phyloP scores from a whole-genome alignment of 176 grass and related monocot species.

The Chrysopogon serrulatus region DNA sequence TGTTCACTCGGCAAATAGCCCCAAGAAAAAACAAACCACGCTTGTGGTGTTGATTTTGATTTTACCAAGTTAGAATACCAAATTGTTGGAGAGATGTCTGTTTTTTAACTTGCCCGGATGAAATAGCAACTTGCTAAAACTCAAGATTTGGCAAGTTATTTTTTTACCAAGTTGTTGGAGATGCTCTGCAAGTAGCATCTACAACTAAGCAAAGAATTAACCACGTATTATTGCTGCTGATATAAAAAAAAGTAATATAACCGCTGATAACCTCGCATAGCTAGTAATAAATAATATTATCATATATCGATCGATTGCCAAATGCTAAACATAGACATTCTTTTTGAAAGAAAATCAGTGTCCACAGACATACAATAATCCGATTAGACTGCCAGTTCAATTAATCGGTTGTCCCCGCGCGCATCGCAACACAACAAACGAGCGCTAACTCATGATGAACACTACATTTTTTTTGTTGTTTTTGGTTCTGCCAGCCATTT shows the following conservation, averaged over 20 bases:
- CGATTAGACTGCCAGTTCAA: conserved; percentile 21
- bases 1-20: too few relatives aligned
- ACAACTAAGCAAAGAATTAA: not conserved
- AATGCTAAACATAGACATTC: not conserved
- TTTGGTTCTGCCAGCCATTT: conserved; percentile 24
- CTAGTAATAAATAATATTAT: too few relatives aligned
- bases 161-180: too few relatives aligned
- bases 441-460: conserved; percentile 38
- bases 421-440: conserved; percentile 30
- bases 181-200: not conserved
- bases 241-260: too few relatives aligned
- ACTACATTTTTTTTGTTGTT: not conserved
- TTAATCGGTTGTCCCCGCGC: conserved; percentile 22
- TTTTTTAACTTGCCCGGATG: too few relatives aligned
- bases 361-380: conserved; percentile 3
- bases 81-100: too few relatives aligned
- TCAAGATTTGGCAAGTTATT: too few relatives aligned
- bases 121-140: too few relatives aligned
- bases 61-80: too few relatives aligned
- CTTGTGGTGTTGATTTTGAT: too few relatives aligned
- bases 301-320: not conserved
- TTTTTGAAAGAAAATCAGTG: not conserved
- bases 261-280: not conserved
- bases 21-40: too few relatives aligned
- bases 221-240: not conserved